A percentile compares a stretch with the other conserved stretches of the same genome.
Conservation (phyloP, 139 green algal genomes). For the Tetradesmus obliquus region DNA sequence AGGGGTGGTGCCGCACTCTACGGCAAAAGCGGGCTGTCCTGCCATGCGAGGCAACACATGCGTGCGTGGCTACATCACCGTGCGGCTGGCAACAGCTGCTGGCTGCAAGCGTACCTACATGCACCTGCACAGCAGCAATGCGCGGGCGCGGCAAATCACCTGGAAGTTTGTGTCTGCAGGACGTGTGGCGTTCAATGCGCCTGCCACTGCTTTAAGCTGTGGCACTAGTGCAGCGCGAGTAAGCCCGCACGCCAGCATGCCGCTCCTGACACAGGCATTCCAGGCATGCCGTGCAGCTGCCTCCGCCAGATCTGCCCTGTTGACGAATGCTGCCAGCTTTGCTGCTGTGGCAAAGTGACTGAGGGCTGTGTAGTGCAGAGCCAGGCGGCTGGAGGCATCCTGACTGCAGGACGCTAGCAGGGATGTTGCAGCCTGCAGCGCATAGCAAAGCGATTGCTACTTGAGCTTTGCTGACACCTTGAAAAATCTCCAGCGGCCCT, state of each 20-base stretch:
- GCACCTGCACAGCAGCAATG: not conserved
- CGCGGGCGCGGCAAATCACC: constrained; percentile 33
- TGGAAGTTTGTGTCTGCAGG: constrained; percentile 60
- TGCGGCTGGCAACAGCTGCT: too few species aligned
- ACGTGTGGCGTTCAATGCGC: constrained; percentile 50
- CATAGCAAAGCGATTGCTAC: not conserved
- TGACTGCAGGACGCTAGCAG: not conserved
- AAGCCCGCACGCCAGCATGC: constrained; percentile 52
- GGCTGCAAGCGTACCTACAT: not conserved
- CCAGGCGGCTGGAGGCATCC: constrained; percentile 43
- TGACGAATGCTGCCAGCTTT: constrained; percentile 55
- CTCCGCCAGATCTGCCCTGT: constrained; percentile 48
- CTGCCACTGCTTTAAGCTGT: constrained; percentile 37
- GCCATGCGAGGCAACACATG: too few species aligned
- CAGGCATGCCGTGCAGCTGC: constrained; percentile 51
- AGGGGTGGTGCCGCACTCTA: too few species aligned
- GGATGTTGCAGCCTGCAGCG: not conserved
- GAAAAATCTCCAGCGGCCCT: not conserved
- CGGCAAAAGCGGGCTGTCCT: too few species aligned
- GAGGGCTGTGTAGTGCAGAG: constrained; percentile 52
- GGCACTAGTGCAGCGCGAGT: constrained; percentile 43
- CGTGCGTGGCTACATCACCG: too few species aligned
- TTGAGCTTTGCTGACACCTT: not conserved
- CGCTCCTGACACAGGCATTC: constrained; percentile 42
- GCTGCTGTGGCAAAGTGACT: constrained; percentile 49